These are phyloP conservation scores for Sarcodon sp. DNA, from an alignment of 768 basidiomycete species.

Conservation along the genomic window DNA sequence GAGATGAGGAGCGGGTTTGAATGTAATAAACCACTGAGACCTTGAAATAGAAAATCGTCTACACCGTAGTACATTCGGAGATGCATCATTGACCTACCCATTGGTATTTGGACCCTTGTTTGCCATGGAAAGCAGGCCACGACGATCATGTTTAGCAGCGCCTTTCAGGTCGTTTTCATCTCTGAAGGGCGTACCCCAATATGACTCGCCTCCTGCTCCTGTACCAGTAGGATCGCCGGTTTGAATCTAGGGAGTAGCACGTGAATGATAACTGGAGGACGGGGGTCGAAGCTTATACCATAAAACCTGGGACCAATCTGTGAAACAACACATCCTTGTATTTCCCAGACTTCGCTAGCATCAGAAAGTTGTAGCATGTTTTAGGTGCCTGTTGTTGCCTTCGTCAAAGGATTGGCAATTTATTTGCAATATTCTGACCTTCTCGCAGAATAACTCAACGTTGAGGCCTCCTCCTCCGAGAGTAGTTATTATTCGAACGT, in stretches of 20 bases:
- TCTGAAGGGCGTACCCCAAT: conserved; percentile 93
- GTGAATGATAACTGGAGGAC: conserved; percentile 2
- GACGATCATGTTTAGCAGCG: conserved; percentile 75
- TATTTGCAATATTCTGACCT: conserved; percentile 27
- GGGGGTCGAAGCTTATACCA: conserved; percentile 38
- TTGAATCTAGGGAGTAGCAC: conserved; percentile 58
- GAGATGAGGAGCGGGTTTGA: conserved; percentile 70
- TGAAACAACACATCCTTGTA: conserved; percentile 90
- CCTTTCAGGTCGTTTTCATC: conserved; percentile 87
- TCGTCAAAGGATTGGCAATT: not conserved
- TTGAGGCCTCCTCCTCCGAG: conserved; percentile 80
- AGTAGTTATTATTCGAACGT: conserved; percentile 91
- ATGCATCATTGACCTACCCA: conserved; percentile 31
- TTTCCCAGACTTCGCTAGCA: conserved; percentile 83
- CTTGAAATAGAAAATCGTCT: conserved; percentile 20
- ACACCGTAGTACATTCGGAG: not conserved
- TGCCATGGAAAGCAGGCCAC: conserved; percentile 89
- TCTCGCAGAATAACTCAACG: conserved; percentile 80
- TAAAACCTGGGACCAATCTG: conserved; percentile 87
- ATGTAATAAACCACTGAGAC: conserved; percentile 92
- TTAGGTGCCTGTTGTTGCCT: conserved; percentile 64
- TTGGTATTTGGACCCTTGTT: conserved; percentile 91
- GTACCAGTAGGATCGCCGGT: conserved; percentile 97
- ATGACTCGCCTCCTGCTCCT: conserved; percentile 83
- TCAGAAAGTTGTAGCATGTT: conserved; percentile 97